A percentile compares a stretch with the other conserved stretches of the same genome.
Conservation (phyloP, 1,139 yeast species). For the Williopsis jadinii region DNA sequence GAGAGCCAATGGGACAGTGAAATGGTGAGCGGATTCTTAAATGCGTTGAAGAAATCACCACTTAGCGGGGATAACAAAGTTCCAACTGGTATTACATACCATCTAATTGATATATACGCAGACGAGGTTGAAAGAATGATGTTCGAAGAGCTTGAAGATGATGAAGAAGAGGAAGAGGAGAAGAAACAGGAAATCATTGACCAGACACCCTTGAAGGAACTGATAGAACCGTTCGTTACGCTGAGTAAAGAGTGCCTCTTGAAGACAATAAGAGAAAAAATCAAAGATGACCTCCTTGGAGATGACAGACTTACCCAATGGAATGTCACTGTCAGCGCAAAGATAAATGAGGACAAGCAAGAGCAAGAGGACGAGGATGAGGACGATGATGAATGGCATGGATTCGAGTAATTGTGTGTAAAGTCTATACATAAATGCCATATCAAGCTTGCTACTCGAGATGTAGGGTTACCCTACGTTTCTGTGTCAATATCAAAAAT, state of each 20-base stretch:
- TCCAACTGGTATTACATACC: conserved; percentile 78
- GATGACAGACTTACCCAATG: conserved; percentile 61
- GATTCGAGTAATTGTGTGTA: conserved; percentile 29
- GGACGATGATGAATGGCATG: conserved; percentile 45
- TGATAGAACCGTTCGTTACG: conserved; percentile 53
- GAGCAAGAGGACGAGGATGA: conserved; percentile 35
- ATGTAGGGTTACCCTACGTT: too few species aligned
- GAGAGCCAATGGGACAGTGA: conserved; percentile 49
- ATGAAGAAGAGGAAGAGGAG: conserved; percentile 37
- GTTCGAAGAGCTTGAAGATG: conserved; percentile 37
- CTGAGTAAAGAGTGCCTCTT: conserved; percentile 42
- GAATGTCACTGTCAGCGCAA: conserved; percentile 40
- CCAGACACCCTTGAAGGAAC: conserved; percentile 44
- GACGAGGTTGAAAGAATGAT: conserved; percentile 77
- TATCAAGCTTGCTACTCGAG: not conserved
- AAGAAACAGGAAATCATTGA: conserved; percentile 31
- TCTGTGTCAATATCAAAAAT: too few species aligned
- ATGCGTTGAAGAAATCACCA: conserved; percentile 33
- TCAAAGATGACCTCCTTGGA: conserved; percentile 55
- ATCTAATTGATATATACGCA: conserved; percentile 72
- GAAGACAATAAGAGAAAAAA: conserved; percentile 62
- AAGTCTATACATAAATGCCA: not conserved
- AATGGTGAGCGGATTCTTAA: conserved; percentile 38
- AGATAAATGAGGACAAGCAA: conserved; percentile 22
- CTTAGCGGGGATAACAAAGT: conserved; percentile 53